These are phyloP conservation scores for Phialophora expanda DNA, from an alignment of 2,329 filamentous ascomycete species.

Conservation along the genomic window DNA sequence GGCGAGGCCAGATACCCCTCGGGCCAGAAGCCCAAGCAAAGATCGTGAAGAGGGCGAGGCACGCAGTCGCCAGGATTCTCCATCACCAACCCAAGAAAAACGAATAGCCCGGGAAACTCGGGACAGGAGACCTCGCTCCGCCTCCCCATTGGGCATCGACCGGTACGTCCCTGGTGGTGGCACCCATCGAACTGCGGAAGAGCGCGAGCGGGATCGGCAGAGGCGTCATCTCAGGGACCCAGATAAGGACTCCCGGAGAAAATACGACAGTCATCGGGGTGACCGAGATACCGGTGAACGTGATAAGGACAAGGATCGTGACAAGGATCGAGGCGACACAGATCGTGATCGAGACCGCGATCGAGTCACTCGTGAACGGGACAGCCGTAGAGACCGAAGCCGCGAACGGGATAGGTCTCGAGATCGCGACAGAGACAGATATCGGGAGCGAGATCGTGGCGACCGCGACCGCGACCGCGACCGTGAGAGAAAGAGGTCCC, in stretches of 20 bases:
- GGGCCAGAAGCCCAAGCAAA: slow-evolving; percentile 28
- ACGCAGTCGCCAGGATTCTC: slow-evolving; percentile 32
- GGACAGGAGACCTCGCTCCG: slow-evolving; percentile 41
- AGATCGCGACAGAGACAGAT: slow-evolving; percentile 36
- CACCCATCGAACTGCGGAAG: slow-evolving; percentile 36
- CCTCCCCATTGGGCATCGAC: slow-evolving; percentile 47
- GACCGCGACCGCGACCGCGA: slow-evolving; percentile 26
- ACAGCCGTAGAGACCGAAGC: slow-evolving; percentile 21
- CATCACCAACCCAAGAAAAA: slow-evolving; percentile 32
- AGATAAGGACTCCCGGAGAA: slow-evolving; percentile 31
- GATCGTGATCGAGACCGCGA: slow-evolving; percentile 28
- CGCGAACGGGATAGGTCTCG: slow-evolving; percentile 26
- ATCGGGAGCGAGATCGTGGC: slow-evolving; percentile 34
- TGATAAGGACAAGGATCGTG: slow-evolving; percentile 2
- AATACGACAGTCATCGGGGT: slow-evolving; percentile 38
- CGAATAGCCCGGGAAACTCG: slow-evolving; percentile 20
- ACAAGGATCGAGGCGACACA: neutral
- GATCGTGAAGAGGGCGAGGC: slow-evolving; percentile 40
- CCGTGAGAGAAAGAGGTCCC: slow-evolving; percentile 35
- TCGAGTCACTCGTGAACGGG: slow-evolving; percentile 22
- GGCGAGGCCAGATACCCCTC: slow-evolving; percentile 14
- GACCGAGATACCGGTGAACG: slow-evolving; percentile 36
- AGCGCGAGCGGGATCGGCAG: slow-evolving; percentile 41
- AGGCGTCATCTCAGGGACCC: slow-evolving; percentile 35
- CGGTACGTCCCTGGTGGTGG: slow-evolving; percentile 52